phyloP scores from a whole-genome alignment of 306 rosid species.

The Lathyrus sativus region DNA sequence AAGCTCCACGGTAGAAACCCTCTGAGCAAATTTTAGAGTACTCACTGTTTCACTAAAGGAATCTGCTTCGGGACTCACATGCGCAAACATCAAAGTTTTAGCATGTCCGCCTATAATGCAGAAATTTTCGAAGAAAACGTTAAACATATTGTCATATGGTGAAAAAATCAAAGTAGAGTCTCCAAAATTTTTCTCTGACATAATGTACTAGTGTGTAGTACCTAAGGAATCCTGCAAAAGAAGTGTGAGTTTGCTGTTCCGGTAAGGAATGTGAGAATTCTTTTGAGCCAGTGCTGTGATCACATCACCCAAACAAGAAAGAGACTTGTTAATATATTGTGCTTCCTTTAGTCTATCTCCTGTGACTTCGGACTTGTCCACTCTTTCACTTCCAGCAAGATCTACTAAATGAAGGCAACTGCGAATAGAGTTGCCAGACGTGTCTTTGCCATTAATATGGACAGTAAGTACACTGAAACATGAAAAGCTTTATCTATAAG shows the following conservation, averaged over 20 bases:
- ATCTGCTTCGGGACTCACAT: constrained; percentile 88
- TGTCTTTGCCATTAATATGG: constrained; percentile 83
- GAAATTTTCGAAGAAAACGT: constrained; percentile 30
- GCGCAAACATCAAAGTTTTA: constrained; percentile 95
- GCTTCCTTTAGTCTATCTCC: constrained; percentile 97
- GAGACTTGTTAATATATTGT: constrained; percentile 83
- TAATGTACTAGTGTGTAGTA: background rate
- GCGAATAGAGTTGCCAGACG: constrained; percentile 60
- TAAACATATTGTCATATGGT: background rate
- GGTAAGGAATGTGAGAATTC: constrained; percentile 91
- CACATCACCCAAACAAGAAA: constrained; percentile 96
- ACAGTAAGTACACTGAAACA: constrained; percentile 79
- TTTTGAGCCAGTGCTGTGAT: constrained; percentile 92
- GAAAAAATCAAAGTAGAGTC: constrained; percentile 4
- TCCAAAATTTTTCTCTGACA: constrained; percentile 21
- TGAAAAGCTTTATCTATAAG: constrained; percentile 36
- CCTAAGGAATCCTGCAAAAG: constrained; percentile 95
- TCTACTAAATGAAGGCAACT: constrained; percentile 93
- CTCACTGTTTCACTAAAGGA: constrained; percentile 82
- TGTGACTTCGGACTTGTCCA: constrained; percentile 88
- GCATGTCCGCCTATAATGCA: constrained; percentile 80
- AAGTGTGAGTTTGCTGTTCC: constrained; percentile 97
- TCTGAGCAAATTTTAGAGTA: constrained; percentile 89
- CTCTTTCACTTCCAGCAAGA: constrained; percentile 97
- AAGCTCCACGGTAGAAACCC: constrained; percentile 86